Evolutionary conservation across 129 eudicot genomes (phyloP).

Genomic region (Centaurea solstitialis): DNA sequence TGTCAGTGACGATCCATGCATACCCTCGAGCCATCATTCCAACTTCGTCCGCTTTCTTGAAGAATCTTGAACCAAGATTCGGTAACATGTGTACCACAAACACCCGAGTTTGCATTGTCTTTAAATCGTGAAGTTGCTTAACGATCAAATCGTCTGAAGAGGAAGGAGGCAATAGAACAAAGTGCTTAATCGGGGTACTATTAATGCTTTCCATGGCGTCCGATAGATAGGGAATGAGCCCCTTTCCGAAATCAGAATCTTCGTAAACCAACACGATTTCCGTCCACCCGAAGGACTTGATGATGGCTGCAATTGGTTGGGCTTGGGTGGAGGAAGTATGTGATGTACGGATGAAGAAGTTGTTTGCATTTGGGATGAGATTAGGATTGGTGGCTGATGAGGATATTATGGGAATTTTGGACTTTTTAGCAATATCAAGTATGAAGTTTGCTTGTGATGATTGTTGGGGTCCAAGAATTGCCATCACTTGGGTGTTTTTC

Average conservation of each 20-base stretch:
- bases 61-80: constrained; percentile 39
- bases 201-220: constrained; percentile 40
- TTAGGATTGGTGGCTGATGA: constrained; percentile 51
- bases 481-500: constrained; percentile 45
- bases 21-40: constrained; percentile 60
- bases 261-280: constrained; percentile 44
- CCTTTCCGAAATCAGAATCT: constrained; percentile 56
- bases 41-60: constrained; percentile 28
- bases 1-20: constrained; percentile 59
- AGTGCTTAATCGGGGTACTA: constrained; percentile 31
- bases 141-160: constrained; percentile 39
- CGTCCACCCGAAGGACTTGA: constrained; percentile 49
- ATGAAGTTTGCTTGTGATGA: constrained; percentile 49
- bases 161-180: constrained; percentile 30
- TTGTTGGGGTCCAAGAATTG: constrained; percentile 45
- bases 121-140: constrained; percentile 43
- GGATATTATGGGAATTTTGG: constrained; percentile 57
- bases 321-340: constrained; percentile 46
- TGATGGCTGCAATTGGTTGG: constrained; percentile 34
- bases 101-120: constrained; percentile 47
- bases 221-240: constrained; percentile 44
- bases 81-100: constrained; percentile 55
- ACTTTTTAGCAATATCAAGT: constrained; percentile 37
- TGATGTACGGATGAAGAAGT: constrained; percentile 45
- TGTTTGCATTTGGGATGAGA: constrained; percentile 38